Evolutionary conservation across 495 filamentous ascomycete species (phyloP).

Genomic region (Xylaria nigripes): DNA sequence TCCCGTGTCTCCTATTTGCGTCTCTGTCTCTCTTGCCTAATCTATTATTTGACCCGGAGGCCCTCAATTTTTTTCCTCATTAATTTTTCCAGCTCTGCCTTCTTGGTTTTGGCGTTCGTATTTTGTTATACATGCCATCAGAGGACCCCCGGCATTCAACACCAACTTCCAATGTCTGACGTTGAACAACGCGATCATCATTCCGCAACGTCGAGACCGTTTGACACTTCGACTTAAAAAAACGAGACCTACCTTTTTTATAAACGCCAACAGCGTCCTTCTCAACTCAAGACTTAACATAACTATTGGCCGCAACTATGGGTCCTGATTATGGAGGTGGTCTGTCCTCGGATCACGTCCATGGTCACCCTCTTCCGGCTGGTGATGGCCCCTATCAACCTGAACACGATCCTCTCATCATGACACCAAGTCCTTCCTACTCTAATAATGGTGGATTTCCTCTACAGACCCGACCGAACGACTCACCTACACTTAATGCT

Average conservation of each 20-base stretch:
- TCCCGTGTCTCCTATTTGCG: background rate
- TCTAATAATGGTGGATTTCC: conserved; percentile 32
- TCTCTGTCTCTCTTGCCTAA: background rate
- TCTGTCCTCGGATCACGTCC: conserved; percentile 26
- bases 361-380: conserved; percentile 23
- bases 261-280: conserved; percentile 5
- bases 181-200: conserved; percentile 22
- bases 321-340: conserved; percentile 29
- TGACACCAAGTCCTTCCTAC: conserved; percentile 31
- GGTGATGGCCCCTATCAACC: conserved; percentile 24
- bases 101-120: conserved; percentile 17
- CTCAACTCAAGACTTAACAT: conserved; percentile 10
- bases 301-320: conserved; percentile 26
- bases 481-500: conserved; percentile 35
- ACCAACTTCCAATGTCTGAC: conserved; percentile 27
- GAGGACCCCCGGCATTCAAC: conserved; percentile 12
- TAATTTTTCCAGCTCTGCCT: background rate
- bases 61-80: background rate
- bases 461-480: conserved; percentile 25
- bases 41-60: background rate
- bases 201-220: conserved; percentile 13
- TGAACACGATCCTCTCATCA: conserved; percentile 29
- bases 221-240: conserved; percentile 16
- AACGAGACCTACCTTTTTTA: conserved; percentile 1
- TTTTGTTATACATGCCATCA: conserved; percentile 20